Conservation (phyloP, 306 rosid species). For the Acacia melanoxylon region DNA sequence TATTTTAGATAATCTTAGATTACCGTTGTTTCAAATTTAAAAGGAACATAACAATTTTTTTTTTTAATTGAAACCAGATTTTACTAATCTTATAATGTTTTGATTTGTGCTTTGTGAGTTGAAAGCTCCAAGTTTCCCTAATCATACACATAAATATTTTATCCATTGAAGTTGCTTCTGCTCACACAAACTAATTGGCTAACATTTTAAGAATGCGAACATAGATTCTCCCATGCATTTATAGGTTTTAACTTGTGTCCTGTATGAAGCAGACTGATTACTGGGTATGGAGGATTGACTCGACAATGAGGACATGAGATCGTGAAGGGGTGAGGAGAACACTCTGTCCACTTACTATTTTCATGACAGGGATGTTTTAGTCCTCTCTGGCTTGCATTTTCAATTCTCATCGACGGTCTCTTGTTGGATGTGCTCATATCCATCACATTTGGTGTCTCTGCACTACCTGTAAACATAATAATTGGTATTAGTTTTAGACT, state of each 20-base stretch:
- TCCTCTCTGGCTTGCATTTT: slow-evolving; percentile 17
- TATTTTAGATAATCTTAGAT: neutral
- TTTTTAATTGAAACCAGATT: neutral
- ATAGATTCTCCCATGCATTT: neutral
- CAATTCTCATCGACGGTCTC: slow-evolving; percentile 8
- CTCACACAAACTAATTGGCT: too few relatives aligned
- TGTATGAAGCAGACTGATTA: neutral
- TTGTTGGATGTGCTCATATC: slow-evolving; percentile 14
- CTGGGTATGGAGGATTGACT: slow-evolving; percentile 12
- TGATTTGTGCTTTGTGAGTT: neutral
- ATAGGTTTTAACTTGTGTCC: neutral
- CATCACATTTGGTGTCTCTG: slow-evolving; percentile 18
- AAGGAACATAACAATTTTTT: neutral
- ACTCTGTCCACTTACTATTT: neutral
- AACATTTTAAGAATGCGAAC: neutral
- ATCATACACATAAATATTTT: neutral
- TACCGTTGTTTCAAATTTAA: neutral
- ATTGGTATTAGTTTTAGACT: neutral
- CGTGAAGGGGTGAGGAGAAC: slow-evolving; percentile 10
- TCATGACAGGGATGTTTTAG: slow-evolving; percentile 16
- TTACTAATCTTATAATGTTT: neutral
- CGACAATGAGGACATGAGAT: neutral
- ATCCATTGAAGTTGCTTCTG: neutral
- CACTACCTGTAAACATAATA: slow-evolving; percentile 9
- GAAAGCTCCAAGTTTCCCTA: neutral